These are phyloP conservation scores for Metschnikowia gruessii DNA, from an alignment of 805 yeast species.

Conservation along the genomic window DNA sequence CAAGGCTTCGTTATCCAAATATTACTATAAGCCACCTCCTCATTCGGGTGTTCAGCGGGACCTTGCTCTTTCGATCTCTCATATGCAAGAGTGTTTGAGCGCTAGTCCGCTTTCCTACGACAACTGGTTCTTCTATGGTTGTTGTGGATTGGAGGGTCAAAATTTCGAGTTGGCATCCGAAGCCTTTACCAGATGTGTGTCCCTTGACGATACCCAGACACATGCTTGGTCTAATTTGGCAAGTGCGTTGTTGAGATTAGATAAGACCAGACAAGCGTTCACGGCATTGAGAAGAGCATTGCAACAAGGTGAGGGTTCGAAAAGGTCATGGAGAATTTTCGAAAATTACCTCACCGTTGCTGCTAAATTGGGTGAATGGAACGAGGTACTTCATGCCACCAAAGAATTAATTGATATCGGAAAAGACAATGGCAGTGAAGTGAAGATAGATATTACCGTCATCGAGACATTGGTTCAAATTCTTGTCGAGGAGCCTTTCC, in stretches of 20 bases:
- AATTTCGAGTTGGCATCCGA: constrained; percentile 79
- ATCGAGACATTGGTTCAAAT: constrained; percentile 70
- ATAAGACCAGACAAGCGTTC: constrained; percentile 73
- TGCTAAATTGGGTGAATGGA: constrained; percentile 80
- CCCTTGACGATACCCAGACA: constrained; percentile 76
- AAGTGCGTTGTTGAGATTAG: constrained; percentile 64
- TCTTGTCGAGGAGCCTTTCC: constrained; percentile 52
- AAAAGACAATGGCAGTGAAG: constrained; percentile 56
- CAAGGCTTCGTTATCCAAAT: constrained; percentile 75
- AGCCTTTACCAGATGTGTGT: constrained; percentile 87
- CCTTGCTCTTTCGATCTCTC: constrained; percentile 52
- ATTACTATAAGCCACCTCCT: constrained; percentile 63
- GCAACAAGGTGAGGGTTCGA: constrained; percentile 58
- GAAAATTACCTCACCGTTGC: constrained; percentile 85
- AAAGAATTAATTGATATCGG: constrained; percentile 57
- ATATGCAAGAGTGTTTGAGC: constrained; percentile 70
- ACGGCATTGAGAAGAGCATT: constrained; percentile 81
- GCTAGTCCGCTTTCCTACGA: constrained; percentile 72
- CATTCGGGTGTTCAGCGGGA: constrained; percentile 51
- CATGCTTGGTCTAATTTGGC: constrained; percentile 92
- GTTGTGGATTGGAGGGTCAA: constrained; percentile 73
- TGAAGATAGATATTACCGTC: constrained; percentile 68
- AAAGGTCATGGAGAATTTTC: constrained; percentile 85
- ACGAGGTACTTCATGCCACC: constrained; percentile 77
- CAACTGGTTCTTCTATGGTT: constrained; percentile 92